Percentiles rank a stretch among this genome's conserved stretches.
These are phyloP conservation scores for Cucumis sativus DNA, from an alignment of 306 rosid genomes.

Conservation along the genomic window Cucumber_9930_V3 NC_026661.2:14557501-14558000, in stretches of 20 bases:
- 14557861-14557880: constrained; percentile 81
- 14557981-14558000: background rate
- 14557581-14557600: background rate
- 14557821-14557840: constrained; percentile 94
- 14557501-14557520: background rate
- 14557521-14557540: background rate
- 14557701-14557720: constrained; percentile 3
- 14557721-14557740: constrained; percentile 53
- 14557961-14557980: background rate
- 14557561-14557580: background rate
- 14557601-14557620: background rate
- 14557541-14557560: background rate
- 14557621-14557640: background rate
- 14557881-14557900: constrained; percentile 92
- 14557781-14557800: constrained; percentile 92
- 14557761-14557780: constrained; percentile 99
- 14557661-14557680: background rate
- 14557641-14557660: background rate
- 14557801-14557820: constrained; percentile 62
- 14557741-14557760: constrained; percentile 97
- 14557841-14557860: constrained; percentile 84
- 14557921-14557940: constrained; percentile 39
- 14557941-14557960: constrained; percentile 2
- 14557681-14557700: background rate
- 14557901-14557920: constrained; percentile 98